Percentiles rank a stretch among this genome's conserved stretches.
Evolutionary conservation across 225 moss, liverwort and hornwort genomes (phyloP).

Genomic region (Straminergon stramineum): DNA sequence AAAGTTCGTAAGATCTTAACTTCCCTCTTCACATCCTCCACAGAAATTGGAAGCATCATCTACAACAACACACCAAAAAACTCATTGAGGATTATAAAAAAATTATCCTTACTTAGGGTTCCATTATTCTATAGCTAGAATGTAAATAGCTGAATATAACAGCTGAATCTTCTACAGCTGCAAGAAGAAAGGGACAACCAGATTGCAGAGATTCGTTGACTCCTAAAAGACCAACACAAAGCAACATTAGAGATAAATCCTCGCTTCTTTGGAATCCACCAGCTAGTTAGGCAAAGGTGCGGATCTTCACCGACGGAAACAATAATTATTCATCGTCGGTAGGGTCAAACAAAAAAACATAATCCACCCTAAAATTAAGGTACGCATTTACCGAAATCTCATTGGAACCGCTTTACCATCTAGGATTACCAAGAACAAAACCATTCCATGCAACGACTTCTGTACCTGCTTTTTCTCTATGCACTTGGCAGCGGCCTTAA

Average conservation of each 20-base stretch:
- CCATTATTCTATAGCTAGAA: not conserved
- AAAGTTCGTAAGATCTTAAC: constrained; percentile 78
- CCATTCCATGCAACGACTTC: not conserved
- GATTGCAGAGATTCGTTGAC: not conserved
- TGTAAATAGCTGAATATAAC: not conserved
- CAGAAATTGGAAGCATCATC: constrained; percentile 94
- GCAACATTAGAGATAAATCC: not conserved
- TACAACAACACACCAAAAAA: constrained; percentile 3
- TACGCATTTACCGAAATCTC: not conserved
- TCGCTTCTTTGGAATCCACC: not conserved
- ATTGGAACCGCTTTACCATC: not conserved
- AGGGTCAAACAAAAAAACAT: not conserved
- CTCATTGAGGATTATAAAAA: not conserved
- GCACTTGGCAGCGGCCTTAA: constrained; percentile 79
- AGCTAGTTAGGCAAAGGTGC: not conserved
- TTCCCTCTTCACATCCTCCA: constrained; percentile 95
- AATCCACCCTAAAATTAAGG: not conserved
- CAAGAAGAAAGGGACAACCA: not conserved
- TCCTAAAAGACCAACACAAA: not conserved
- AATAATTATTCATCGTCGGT: not conserved
- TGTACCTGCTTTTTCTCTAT: constrained; percentile 88
- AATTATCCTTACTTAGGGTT: not conserved
- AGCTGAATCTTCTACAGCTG: not conserved
- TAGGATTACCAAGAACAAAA: not conserved
- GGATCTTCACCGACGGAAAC: not conserved